Evolutionary conservation across 2,329 filamentous ascomycete species (phyloP), one percentile per base, ranked within the genome.

Genomic region (Torrubiellomyces zombiae): DNA sequence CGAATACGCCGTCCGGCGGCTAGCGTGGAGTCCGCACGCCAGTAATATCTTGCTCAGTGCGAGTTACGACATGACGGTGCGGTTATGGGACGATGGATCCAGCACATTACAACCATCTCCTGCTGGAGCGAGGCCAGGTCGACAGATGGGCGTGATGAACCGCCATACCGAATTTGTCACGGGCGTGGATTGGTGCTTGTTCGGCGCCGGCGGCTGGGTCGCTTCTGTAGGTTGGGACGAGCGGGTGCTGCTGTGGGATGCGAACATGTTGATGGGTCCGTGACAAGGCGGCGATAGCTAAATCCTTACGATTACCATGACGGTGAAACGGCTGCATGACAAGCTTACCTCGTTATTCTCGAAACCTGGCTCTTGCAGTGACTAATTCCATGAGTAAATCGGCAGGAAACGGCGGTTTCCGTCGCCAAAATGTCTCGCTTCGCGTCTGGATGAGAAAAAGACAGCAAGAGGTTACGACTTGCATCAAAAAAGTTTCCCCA

Each of bases 11-110:
- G 74, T 95, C 14, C 64, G 85, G 23, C 73, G 78, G 35, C 44
- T 98, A 4, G 69, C 80, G 5, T 98, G 89, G 86, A 91, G 80
- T 40, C 89, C 89, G 7, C 89, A 98, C 55, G 65, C 89, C n/a
- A 73, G 74, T 29, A 81, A 95, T 45, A 67, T 93, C 7, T 53
- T 98, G 20, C 63, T 93, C 20, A 89, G 75, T 38, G 86, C 80
- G 2, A 89, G 83, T 45, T 98, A 98, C 50, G 89, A 98, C 52
- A 98, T 98, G 89, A 93, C 81, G 5, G 91, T 89, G 37, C 69
- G 89, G 16, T 62, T 94, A 24, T 98, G 89, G 89, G 82, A 74
- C 8, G 89, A 95, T 45, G 79, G 56, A 5, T 60, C 60, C 3
- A 47, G 48, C 34, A n/a, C n/a, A n/a, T n/a, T n/a, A n/a, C 54